Evolutionary conservation across 805 yeast species (phyloP).

Genomic region (Sungouiella thailandica): DNA sequence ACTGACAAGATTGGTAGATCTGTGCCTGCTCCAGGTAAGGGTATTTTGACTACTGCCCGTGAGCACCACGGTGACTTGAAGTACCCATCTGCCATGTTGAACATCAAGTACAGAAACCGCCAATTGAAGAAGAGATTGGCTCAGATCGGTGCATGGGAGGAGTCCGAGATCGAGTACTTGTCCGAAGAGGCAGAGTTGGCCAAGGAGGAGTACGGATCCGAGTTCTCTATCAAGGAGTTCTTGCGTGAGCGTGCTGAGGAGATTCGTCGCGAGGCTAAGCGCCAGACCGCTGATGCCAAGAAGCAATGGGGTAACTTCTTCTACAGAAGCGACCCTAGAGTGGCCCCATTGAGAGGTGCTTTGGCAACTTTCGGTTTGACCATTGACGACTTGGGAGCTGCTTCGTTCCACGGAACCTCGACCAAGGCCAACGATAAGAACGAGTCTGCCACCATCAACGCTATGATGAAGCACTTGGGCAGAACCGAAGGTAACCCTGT

Average conservation of each 20-base stretch:
- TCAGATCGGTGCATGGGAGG: conserved; percentile 83
- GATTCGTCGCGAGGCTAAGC: conserved; percentile 75
- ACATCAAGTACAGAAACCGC: conserved; percentile 88
- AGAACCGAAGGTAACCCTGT: conserved; percentile 98
- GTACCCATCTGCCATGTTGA: conserved; percentile 75
- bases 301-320: conserved; percentile 94
- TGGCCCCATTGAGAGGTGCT: conserved; percentile 96
- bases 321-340: conserved; percentile 85
- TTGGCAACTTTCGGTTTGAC: conserved; percentile 90
- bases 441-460: conserved; percentile 85
- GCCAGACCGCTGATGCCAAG: conserved; percentile 85
- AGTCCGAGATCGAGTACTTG: conserved; percentile 66
- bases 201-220: conserved; percentile 48
- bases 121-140: conserved; percentile 75
- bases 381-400: conserved; percentile 91
- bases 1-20: conserved; percentile 98
- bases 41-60: conserved; percentile 96
- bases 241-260: conserved; percentile 82
- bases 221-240: conserved; percentile 44
- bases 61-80: conserved; percentile 81
- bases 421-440: conserved; percentile 98
- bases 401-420: conserved; percentile 99
- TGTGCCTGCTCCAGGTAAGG: conserved; percentile 99
- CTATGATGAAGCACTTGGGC: conserved; percentile 93
- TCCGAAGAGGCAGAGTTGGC: conserved; percentile 63